A percentile compares a stretch with the other conserved stretches of the same genome.
These are phyloP conservation scores for Aureobasidium leucospermi DNA, from an alignment of 2,329 filamentous ascomycete species.

Conservation along the genomic window DNA sequence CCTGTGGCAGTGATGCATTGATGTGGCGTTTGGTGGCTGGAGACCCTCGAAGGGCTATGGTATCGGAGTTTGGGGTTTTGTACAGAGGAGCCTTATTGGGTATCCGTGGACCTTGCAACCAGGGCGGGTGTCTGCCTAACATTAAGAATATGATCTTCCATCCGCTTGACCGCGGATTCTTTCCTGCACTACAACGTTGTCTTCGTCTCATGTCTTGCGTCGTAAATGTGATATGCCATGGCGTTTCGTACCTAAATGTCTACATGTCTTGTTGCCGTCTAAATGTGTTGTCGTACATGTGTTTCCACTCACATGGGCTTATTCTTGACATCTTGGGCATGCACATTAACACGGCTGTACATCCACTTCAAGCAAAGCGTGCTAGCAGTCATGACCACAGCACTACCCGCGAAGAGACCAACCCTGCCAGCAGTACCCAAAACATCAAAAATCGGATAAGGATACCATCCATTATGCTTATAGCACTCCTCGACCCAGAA, in stretches of 20 bases:
- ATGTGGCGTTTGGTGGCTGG: constrained; percentile 8
- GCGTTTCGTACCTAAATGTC: neutral
- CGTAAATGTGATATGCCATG: neutral
- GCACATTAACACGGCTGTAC: constrained; percentile 60
- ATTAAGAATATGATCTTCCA: constrained; percentile 6
- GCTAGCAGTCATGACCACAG: constrained; percentile 62
- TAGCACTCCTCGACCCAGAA: constrained; percentile 70
- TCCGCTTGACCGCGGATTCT: neutral
- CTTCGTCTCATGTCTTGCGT: neutral
- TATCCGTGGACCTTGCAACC: neutral
- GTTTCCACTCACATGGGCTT: constrained; percentile 2
- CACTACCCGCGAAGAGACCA: constrained; percentile 55
- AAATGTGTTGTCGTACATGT: neutral
- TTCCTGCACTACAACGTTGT: neutral
- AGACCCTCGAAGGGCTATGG: neutral
- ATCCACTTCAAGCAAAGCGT: constrained; percentile 62
- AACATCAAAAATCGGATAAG: constrained; percentile 75
- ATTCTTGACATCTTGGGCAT: constrained; percentile 16
- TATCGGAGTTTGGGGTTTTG: neutral
- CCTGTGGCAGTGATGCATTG: constrained; percentile 10
- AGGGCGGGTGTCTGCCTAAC: neutral
- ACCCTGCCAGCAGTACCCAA: constrained; percentile 59
- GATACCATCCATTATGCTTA: constrained; percentile 64
- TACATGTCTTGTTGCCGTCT: neutral
- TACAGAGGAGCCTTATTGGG: constrained; percentile 2